Percentiles rank a stretch among this genome's conserved stretches.
Conservation (phyloP, 306 rosid species). For the Prunus kanzakura region DNA sequence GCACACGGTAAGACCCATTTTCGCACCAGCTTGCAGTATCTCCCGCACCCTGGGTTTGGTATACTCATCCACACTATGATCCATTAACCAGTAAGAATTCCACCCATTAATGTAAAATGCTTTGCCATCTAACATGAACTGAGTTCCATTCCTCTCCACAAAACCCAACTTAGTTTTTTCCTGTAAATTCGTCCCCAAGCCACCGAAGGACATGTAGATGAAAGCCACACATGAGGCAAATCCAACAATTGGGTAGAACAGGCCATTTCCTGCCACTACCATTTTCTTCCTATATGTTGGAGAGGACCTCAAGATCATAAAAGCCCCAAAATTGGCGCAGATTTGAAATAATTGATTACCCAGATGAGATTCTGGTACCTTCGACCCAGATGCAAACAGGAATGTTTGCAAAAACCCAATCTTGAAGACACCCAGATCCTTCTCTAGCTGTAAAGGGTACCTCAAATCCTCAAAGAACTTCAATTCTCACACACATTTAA, state of each 20-base stretch:
- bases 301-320: constrained; percentile 2
- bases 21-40: constrained; percentile 67
- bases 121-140: constrained; percentile 65
- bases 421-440: constrained; percentile 43
- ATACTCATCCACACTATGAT: constrained; percentile 60
- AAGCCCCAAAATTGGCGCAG: constrained; percentile 32
- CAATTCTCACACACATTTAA: constrained; percentile 5
- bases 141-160: constrained; percentile 75
- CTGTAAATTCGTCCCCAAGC: constrained; percentile 33
- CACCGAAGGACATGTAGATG: constrained; percentile 78
- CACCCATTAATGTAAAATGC: constrained; percentile 84
- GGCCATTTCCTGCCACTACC: constrained; percentile 57
- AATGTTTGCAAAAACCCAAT: constrained; percentile 20
- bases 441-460: not conserved
- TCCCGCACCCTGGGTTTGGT: constrained; percentile 55
- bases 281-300: constrained; percentile 34
- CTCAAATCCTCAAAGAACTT: constrained; percentile 11
- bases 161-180: constrained; percentile 46
- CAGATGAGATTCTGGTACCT: constrained; percentile 29
- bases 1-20: constrained; percentile 96
- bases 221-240: constrained; percentile 60
- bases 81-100: constrained; percentile 98
- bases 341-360: constrained; percentile 19
- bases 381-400: constrained; percentile 27
- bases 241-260: constrained; percentile 70